Evolutionary conservation across 2,329 filamentous ascomycete species (phyloP), one percentile per base, ranked within the genome.

Genomic region (Graphiopsis chlorocephala): DNA sequence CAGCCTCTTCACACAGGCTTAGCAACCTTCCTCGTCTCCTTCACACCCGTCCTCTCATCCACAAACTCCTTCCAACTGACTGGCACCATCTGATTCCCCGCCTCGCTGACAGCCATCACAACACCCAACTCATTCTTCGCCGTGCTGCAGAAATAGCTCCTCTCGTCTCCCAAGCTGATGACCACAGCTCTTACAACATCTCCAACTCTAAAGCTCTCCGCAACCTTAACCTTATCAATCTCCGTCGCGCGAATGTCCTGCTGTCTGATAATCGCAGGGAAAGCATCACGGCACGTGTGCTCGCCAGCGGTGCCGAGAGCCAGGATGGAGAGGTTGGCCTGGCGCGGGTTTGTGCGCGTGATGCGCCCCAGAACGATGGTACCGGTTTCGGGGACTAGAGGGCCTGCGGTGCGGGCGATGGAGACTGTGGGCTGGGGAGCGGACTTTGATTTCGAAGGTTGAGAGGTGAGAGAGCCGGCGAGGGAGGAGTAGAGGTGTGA

Each of bases 231-330:
- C 71, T 92, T 91, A 76, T 98, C 95, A 80, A 97, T 97, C 80
- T 99, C 95, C 20, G 95, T 97, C 3, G 93, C 92, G 64, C 95
- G 85, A 35, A 99, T 92, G 75, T 99, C 95, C 80, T 98, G 94
- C 68, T 72, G 75, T 7, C 75, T 71, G 35, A 77, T 76, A 3
- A 75, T 55, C 10, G 71, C 76, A 1, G 73, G 72, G 53, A 77
- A 73, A 14, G 73, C 61, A 28, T 75, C 73, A 38, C 65, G 66
- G 56, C 66, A 70, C 48, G 71, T 67, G 55, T 70, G 67, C 47
- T 71, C 68, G 65, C 71, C 73, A 7, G 65, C 64, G 31, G 88
- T 84, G 64, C 90, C 87, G 28, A 97, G 90, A 65, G 94, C 90
- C 66, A 97, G 85, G 70, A 98, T 97, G 25, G 90, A 89, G 62